Evolutionary conservation across 108 stramenopile species (phyloP).

Genomic region (Cyclotella baltica): DNA sequence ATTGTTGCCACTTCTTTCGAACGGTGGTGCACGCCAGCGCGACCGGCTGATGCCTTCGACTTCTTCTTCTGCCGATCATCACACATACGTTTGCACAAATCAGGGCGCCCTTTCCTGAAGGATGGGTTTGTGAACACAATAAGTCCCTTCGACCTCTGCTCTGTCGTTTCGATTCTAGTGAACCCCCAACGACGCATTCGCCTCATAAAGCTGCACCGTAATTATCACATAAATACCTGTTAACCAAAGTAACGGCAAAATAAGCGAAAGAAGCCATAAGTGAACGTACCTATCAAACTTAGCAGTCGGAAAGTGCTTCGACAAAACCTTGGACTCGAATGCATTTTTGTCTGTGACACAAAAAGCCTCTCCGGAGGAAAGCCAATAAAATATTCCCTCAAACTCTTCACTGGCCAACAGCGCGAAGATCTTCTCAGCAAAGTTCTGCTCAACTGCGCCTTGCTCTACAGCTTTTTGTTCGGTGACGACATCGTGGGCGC

Average conservation of each 20-base stretch:
- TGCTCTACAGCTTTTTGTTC: neutral
- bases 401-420: neutral
- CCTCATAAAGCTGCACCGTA: too few relatives aligned
- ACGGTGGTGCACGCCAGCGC: neutral
- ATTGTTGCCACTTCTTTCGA: neutral
- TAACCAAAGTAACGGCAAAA: too few relatives aligned
- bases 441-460: neutral
- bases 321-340: slow-evolving; percentile 8
- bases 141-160: slow-evolving; percentile 4
- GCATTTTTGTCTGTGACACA: slow-evolving; percentile 5
- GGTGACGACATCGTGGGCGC: too few relatives aligned
- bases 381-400: slow-evolving; percentile 9
- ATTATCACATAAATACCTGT: too few relatives aligned
- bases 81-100: slow-evolving; percentile 15
- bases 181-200: slow-evolving; percentile 24
- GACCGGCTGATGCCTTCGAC: neutral
- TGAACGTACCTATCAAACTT: slow-evolving; percentile 23
- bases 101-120: neutral
- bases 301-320: slow-evolving; percentile 1
- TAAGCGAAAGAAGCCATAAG: too few relatives aligned
- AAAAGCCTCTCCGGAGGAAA: slow-evolving; percentile 14
- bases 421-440: slow-evolving; percentile 5
- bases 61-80: slow-evolving; percentile 22
- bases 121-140: neutral
- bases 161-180: neutral